Evolutionary conservation across 441 rosid species (phyloP), one percentile per base, ranked within the genome.

Genomic region (Mallotus repandus): DNA sequence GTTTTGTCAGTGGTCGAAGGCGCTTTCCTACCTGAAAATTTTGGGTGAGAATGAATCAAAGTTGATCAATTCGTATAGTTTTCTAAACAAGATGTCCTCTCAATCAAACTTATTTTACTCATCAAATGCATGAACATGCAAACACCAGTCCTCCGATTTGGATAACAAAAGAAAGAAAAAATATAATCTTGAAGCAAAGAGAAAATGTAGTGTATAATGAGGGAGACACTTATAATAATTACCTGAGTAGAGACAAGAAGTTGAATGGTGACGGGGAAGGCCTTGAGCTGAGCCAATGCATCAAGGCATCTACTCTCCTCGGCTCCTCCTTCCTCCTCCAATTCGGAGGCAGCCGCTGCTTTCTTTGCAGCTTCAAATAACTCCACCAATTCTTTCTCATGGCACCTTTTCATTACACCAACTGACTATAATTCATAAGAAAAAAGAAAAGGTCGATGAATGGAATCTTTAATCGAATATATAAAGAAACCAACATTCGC

Each of bases 211-310:
- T 25, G 29, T 25, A 25, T 25, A 25, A 25, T 25, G 29, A 25
- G 29, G 29, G 1, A 25, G 29, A 25, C 29, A 2, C 1, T 25
- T 25, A 25, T 25, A 25, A 25, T 25, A 25, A 25, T 25, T 0
- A 82, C 84, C 86, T 81, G 81, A 8, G 81, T 79, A 68, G 81
- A 81, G 68, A 79, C 81, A 41, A 81, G 81, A 25, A 79, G 59
- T 19, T 78, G 82, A 55, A 56, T 18, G 69, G 77, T 76, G 64
- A 80, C 75, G 16, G 79, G 71, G 18, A 76, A 68, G 61, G 65
- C 70, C 67, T 75, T 76, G 71, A 84, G 88, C 21, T 67, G 79
- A 69, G 52, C 54, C 63, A 82, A 60, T 0, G 84, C 85, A 65
- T 82, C 80, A 55, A 84, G 55, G 69, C 86, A 84, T 5, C 70